Evolutionary conservation across 176 grass and related monocot species (phyloP).

Genomic region (Secale cereale): DNA sequence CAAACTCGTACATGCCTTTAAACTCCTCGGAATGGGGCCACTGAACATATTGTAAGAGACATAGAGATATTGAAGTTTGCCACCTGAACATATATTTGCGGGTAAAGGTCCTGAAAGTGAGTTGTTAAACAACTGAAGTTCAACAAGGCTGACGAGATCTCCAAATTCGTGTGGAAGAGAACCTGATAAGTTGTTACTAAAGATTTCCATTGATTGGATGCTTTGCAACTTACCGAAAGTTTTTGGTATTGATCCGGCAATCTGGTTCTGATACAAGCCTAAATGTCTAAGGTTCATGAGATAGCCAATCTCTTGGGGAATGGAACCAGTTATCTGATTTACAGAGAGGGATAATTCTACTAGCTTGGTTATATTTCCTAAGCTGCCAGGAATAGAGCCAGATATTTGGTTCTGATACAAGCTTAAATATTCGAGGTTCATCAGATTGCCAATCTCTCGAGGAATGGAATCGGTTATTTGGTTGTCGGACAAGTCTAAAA

Average conservation of each 20-base stretch:
- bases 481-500: background rate
- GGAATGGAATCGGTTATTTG: no score
- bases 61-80: background rate
- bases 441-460: no score
- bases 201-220: rapidly evolving
- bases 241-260: background rate
- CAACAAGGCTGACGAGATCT: background rate
- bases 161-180: no score
- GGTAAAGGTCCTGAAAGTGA: background rate
- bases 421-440: no score
- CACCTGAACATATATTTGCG: background rate
- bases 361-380: background rate
- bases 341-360: background rate
- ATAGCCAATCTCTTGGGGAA: background rate
- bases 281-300: background rate
- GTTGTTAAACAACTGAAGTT: rapidly evolving
- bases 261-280: background rate
- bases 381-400: background rate
- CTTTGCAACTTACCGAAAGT: background rate
- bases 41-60: background rate
- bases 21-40: background rate
- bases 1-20: background rate
- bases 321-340: background rate
- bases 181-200: background rate
- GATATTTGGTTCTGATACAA: no score